A percentile compares a stretch with the other conserved stretches of the same genome.
These are phyloP conservation scores for Penicillium sp. DNA, from an alignment of 2,329 filamentous ascomycete species.

Conservation along the genomic window DNA sequence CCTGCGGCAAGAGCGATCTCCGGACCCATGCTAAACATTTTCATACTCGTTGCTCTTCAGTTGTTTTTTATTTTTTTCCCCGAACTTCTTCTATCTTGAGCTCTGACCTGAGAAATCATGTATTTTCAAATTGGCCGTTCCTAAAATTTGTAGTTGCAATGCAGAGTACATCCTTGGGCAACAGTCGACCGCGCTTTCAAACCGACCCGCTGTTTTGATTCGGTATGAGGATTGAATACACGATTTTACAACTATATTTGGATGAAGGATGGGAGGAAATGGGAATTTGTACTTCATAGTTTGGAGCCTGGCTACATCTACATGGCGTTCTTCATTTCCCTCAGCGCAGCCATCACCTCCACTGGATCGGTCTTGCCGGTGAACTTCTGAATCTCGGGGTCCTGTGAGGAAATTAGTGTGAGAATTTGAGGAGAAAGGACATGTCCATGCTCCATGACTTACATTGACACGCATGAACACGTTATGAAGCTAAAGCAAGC, in stretches of 20 bases:
- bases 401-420: conserved; percentile 52
- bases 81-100: too few relatives aligned
- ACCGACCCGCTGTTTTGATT: neutral
- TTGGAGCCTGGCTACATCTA: conserved; percentile 28
- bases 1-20: neutral
- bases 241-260: neutral
- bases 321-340: conserved; percentile 77
- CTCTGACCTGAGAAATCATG: too few relatives aligned
- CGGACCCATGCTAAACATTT: neutral
- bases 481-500: conserved; percentile 74
- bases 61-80: neutral
- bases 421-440: neutral
- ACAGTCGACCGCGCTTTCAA: too few relatives aligned
- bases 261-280: neutral
- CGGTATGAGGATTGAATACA: neutral
- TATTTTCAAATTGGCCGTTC: too few relatives aligned
- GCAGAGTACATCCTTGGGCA: neutral
- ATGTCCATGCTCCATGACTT: conserved; percentile 40
- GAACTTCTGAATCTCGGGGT: conserved; percentile 79
- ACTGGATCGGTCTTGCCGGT: conserved; percentile 80
- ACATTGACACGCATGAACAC: conserved; percentile 91
- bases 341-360: conserved; percentile 80
- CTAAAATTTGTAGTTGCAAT: too few relatives aligned
- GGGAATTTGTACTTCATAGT: neutral
- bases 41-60: neutral